Evolutionary conservation across 2,329 filamentous ascomycete genomes (phyloP).

Genomic region (Aspergillus pseudoglaucus): DNA sequence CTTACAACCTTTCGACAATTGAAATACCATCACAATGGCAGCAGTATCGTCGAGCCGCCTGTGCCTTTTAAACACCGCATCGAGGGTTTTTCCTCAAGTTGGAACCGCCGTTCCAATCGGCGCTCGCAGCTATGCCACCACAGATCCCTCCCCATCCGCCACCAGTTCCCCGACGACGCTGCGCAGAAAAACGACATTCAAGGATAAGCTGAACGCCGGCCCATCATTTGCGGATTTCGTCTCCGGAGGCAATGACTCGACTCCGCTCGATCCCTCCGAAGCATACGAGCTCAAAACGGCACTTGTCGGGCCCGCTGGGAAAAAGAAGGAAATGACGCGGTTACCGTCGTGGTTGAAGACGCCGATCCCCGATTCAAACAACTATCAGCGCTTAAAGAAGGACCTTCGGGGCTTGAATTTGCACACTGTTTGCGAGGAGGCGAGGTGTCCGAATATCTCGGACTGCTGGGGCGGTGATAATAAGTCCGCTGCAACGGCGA

Average conservation of each 20-base stretch:
- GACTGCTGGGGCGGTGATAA: constrained; percentile 94
- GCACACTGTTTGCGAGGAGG: constrained; percentile 97
- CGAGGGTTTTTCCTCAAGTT: constrained; percentile 13
- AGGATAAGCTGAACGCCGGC: constrained; percentile 57
- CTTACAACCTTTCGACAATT: constrained; percentile 5
- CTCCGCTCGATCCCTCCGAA: constrained; percentile 41
- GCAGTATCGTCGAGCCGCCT: constrained; percentile 23
- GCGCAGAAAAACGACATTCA: constrained; percentile 53
- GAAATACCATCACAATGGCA: constrained; percentile 24
- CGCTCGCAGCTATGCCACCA: constrained; percentile 34
- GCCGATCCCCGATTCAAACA: constrained; percentile 75
- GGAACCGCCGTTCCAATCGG: constrained; percentile 11
- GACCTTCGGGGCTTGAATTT: constrained; percentile 83
- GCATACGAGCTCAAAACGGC: constrained; percentile 57
- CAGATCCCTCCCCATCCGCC: constrained; percentile 27
- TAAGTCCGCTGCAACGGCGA: constrained; percentile 87
- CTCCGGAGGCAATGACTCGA: constrained; percentile 37
- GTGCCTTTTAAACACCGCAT: constrained; percentile 25
- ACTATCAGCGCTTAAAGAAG: constrained; percentile 91
- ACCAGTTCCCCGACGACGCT: constrained; percentile 44
- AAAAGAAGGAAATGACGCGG: constrained; percentile 62
- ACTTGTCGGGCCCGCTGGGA: constrained; percentile 54
- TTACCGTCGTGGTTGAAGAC: constrained; percentile 95
- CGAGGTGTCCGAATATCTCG: constrained; percentile 91
- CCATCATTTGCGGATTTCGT: constrained; percentile 61